Evolutionary conservation across 164 flowering plant genomes (phyloP).

Genomic region (Nymphaea thermarum): DNA sequence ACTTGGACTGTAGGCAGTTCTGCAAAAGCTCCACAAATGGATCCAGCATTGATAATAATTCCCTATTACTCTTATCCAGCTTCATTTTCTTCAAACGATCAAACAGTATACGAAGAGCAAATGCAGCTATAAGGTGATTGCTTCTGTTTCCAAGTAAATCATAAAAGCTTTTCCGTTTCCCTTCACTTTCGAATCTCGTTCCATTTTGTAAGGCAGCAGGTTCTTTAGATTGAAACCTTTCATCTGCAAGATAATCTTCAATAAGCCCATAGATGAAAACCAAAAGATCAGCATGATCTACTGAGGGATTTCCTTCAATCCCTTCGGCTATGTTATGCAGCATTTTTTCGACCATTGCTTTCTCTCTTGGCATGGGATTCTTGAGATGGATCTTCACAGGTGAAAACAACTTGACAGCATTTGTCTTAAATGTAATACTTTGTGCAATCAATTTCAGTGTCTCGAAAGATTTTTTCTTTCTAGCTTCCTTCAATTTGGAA

Average conservation of each 20-base stretch:
- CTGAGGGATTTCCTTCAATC: constrained; percentile 64
- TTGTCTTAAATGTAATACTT: constrained; percentile 54
- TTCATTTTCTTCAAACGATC: constrained; percentile 45
- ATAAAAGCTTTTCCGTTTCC: constrained; percentile 7
- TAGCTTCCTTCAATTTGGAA: constrained; percentile 93
- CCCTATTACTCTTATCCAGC: constrained; percentile 28
- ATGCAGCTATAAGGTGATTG: constrained; percentile 61
- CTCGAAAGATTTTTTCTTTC: constrained; percentile 64
- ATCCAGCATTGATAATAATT: constrained; percentile 55
- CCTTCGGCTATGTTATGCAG: constrained; percentile 70
- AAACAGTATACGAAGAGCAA: constrained; percentile 60
- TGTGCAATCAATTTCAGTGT: constrained; percentile 63
- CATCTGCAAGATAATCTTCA: constrained; percentile 46
- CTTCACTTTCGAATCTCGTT: constrained; percentile 1
- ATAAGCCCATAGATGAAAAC: constrained; percentile 59
- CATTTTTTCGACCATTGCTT: constrained; percentile 54
- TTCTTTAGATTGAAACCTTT: constrained; percentile 13
- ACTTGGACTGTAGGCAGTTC: constrained; percentile 62
- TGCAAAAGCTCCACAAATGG: constrained; percentile 59
- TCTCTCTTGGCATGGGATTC: constrained; percentile 60
- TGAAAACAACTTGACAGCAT: constrained; percentile 59
- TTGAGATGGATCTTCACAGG: constrained; percentile 49
- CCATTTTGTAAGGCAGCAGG: constrained; percentile 1
- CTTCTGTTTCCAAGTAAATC: constrained; percentile 16
- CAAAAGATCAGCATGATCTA: constrained; percentile 54